phyloP scores from a whole-genome alignment of 2,329 filamentous ascomycete species.

The Ophiocordyceps camponoti-leonardi region DNA sequence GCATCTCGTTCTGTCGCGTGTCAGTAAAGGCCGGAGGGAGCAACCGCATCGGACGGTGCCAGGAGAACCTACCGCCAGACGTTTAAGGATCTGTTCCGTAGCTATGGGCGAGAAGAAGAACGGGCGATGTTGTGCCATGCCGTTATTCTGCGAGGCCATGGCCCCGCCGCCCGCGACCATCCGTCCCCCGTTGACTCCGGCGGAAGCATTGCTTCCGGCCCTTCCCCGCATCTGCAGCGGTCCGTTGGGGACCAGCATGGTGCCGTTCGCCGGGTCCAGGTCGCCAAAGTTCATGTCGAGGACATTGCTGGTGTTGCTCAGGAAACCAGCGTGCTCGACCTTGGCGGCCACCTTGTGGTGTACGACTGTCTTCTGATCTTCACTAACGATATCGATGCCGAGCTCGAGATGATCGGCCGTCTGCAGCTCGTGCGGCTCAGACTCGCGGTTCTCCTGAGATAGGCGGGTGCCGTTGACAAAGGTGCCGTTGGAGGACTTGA shows the following conservation, averaged over 20 bases:
- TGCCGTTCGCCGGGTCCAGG: slow-evolving; percentile 62
- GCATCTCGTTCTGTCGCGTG: slow-evolving; percentile 59
- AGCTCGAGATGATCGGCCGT: slow-evolving; percentile 86
- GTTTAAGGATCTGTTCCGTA: slow-evolving; percentile 84
- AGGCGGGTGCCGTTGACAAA: slow-evolving; percentile 88
- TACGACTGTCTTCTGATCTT: slow-evolving; percentile 95
- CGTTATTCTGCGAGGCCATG: slow-evolving; percentile 35
- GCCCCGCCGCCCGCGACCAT: slow-evolving; percentile 30
- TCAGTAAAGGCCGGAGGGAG: background rate
- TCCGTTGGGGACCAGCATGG: slow-evolving; percentile 53
- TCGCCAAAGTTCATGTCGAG: slow-evolving; percentile 87
- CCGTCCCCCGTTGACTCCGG: slow-evolving; percentile 43
- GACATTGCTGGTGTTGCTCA: slow-evolving; percentile 56
- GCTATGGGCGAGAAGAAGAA: slow-evolving; percentile 81
- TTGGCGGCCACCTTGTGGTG: slow-evolving; percentile 97
- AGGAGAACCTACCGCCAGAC: slow-evolving; percentile 15
- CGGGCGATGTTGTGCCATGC: slow-evolving; percentile 56
- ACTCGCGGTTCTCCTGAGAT: slow-evolving; percentile 89
- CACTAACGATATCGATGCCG: slow-evolving; percentile 95
- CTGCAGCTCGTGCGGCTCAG: slow-evolving; percentile 83
- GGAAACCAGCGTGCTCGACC: slow-evolving; percentile 84
- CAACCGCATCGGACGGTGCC: too few species aligned
- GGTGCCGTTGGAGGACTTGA: slow-evolving; percentile 96
- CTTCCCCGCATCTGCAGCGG: slow-evolving; percentile 56
- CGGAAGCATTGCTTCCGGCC: slow-evolving; percentile 48